Conservation (phyloP, 495 filamentous ascomycete genomes). For the Talaromyces proteolyticus region DNA sequence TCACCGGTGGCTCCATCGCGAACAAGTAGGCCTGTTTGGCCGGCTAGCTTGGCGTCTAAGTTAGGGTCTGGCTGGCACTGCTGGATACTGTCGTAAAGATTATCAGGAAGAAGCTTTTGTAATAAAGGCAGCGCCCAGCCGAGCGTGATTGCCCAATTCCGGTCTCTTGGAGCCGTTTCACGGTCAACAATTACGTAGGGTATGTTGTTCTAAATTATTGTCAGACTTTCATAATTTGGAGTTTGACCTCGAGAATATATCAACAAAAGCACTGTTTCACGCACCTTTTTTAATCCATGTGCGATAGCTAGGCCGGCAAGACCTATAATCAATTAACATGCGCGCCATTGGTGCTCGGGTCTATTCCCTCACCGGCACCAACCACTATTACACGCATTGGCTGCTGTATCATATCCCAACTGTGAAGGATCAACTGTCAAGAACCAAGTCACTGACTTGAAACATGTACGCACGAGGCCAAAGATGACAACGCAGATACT, state of each 20-base stretch:
- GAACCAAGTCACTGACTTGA: too few species aligned
- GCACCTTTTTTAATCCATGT: conserved; percentile 1
- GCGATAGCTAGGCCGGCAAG: conserved; percentile 1
- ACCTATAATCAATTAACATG: not conserved
- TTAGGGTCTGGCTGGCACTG: conserved; percentile 1
- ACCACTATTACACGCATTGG: conserved; percentile 4
- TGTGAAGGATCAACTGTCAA: too few species aligned
- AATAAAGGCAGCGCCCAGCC: not conserved
- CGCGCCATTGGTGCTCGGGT: not conserved
- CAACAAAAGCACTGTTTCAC: not conserved
- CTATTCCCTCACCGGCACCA: not conserved
- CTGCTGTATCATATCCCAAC: not conserved
- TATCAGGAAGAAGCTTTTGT: not conserved
- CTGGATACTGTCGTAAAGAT: not conserved
- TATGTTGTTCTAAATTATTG: not conserved
- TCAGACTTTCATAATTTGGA: not conserved
- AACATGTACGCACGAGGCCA: too few species aligned
- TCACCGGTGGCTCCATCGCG: not conserved
- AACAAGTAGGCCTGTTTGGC: not conserved
- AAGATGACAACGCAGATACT: too few species aligned
- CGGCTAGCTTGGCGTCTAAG: not conserved
- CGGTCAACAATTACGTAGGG: conserved; percentile 1
- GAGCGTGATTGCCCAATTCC: conserved; percentile 2
- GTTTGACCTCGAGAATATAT: not conserved
- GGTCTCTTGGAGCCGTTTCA: conserved; percentile 2